phyloP scores from a whole-genome alignment of 129 eudicot genomes.

The Tagetes erecta region DNA sequence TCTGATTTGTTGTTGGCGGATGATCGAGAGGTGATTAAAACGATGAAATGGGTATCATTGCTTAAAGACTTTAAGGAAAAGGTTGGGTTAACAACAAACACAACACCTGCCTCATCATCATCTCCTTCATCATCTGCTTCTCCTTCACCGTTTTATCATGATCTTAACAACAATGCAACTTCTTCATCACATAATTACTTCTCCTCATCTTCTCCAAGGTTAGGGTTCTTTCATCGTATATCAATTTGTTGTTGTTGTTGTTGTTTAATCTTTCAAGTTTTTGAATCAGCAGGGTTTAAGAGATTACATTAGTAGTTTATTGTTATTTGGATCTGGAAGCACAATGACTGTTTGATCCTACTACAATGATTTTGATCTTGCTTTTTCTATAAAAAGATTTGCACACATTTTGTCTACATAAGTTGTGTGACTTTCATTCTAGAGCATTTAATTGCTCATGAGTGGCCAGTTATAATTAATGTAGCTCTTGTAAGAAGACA shows the following conservation, averaged over 20 bases:
- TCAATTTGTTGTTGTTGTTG: neutral
- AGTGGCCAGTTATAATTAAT: conserved; percentile 23
- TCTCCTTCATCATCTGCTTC: conserved; percentile 59
- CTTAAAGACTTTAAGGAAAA: conserved; percentile 93
- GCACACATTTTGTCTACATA: too few relatives aligned
- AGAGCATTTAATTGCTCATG: neutral
- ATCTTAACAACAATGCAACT: conserved; percentile 33
- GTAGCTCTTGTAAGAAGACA: conserved; percentile 9
- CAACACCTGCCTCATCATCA: conserved; percentile 41
- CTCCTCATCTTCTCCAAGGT: conserved; percentile 54
- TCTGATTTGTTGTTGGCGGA: conserved; percentile 48
- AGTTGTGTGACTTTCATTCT: neutral
- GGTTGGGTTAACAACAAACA: conserved; percentile 61
- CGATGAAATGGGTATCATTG: conserved; percentile 99
- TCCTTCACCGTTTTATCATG: conserved; percentile 37
- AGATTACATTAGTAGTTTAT: neutral
- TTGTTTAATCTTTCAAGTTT: conserved; percentile 13
- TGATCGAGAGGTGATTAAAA: conserved; percentile 43
- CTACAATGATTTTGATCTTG: too few relatives aligned
- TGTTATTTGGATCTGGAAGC: too few relatives aligned
- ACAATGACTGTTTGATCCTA: too few relatives aligned
- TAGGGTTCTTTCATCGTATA: conserved; percentile 4
- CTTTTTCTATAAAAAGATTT: too few relatives aligned
- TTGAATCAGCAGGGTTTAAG: conserved; percentile 36
- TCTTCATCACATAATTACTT: conserved; percentile 42